Percentiles rank a stretch among this genome's conserved stretches.
These are phyloP conservation scores for Phytopythium mirpurense DNA, from an alignment of 352 stramenopile genomes.

Conservation along the genomic window DNA sequence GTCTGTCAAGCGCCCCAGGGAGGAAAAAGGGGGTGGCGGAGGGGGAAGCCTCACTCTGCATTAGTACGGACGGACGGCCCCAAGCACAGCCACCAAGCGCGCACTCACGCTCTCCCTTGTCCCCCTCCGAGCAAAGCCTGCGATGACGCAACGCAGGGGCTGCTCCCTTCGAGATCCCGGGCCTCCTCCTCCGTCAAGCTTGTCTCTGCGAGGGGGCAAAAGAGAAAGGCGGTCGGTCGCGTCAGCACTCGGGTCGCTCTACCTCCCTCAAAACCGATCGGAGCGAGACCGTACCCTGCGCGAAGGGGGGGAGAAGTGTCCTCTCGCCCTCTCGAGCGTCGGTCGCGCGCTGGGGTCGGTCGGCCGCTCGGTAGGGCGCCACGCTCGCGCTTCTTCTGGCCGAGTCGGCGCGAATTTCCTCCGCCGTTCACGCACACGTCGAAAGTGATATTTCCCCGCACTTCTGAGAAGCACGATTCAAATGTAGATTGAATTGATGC, in stretches of 20 bases:
- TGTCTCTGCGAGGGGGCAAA: not conserved
- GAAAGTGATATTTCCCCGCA: slow-evolving; percentile 5
- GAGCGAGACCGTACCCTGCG: not conserved
- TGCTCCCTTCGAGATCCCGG: too few species aligned
- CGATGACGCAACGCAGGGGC: too few species aligned
- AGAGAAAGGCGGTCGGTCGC: not conserved
- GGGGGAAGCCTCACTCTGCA: too few species aligned
- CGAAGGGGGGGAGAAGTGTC: too few species aligned
- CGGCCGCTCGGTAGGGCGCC: not conserved
- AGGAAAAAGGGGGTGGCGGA: too few species aligned
- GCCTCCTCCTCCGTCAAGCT: not conserved
- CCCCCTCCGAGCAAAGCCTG: too few species aligned
- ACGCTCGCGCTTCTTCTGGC: not conserved
- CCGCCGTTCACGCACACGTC: slow-evolving; percentile 1
- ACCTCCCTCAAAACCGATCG: not conserved
- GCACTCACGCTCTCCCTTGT: not conserved
- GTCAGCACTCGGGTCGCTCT: not conserved
- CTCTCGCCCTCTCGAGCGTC: not conserved
- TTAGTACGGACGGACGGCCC: too few species aligned
- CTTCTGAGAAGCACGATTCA: too few species aligned
- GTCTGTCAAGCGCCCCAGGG: too few species aligned
- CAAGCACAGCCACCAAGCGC: not conserved
- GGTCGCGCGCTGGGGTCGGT: not conserved
- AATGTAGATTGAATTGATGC: too few species aligned
- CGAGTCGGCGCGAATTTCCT: not conserved